Base-by-base conservation (phyloP, 2,329 filamentous ascomycete genomes). In the Xylariaceae sp. region DNA sequence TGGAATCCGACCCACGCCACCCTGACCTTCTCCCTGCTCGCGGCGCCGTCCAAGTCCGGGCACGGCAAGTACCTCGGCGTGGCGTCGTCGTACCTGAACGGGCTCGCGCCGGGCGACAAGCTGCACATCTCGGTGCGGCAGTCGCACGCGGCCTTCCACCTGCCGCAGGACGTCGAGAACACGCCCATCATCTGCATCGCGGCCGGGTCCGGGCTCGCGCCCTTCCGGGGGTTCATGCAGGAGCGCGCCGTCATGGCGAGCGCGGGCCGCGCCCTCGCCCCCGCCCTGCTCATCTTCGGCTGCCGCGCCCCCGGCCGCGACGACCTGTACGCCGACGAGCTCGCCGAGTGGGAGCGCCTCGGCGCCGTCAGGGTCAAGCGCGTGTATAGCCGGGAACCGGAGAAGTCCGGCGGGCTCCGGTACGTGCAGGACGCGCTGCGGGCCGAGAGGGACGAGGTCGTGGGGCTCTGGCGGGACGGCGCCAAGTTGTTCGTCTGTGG, bases 11-110 rank as follows among this genome's bases (percentile, higher is more conserved):
- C 74, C 10, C 77, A 78, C 54, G 81, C 82, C 48, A 86, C 87
- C 0, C 79, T 93, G 21, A 91, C 88, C 2, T 91, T 89, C 74
- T 80, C 81, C 2, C 80, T 92, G 1, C 79, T 90, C 48, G 79
- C 87, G 46, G 77, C 76, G 2, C 80, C 82, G 0, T 80, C 85
- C 0, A 74, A 80, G 10, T 77, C 79, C 2, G 77, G 76, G 48
- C 76, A 77, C 50, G 79, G 80, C 12, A 72, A 74, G 9, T 78
- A 84, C 71, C 67, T 82, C 6, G 87, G 87, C 48, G 85, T 88
- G 1, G 83, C 86, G 2, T 84, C 83, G 0, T 82, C 75, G 52
- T 89, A 86, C 70, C 78, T 89, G 9, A 77, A 81, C 1, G 73
- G 74, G 0, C 75, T 86, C 0, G 69, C 70, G 2, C 47, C 72